Evolutionary conservation across 306 rosid species (phyloP), one percentile per base, ranked within the genome.

Genomic region (Luffa acutangula): DNA sequence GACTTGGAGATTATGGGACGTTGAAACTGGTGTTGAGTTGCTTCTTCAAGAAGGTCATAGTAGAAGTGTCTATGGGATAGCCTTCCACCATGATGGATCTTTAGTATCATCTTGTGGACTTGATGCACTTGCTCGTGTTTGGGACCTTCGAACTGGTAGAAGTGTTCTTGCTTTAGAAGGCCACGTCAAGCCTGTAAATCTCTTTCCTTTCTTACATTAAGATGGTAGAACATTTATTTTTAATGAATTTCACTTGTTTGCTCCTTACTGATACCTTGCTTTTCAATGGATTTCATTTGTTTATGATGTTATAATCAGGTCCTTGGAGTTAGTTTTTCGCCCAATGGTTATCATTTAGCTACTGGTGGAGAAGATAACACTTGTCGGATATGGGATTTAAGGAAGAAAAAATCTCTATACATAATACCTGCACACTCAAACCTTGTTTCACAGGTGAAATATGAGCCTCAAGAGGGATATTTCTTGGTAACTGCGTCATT

Each of bases 1-100:
- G 87, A 95, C 97, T 17, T 95, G 99, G 99, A 91, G 99, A 83
- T 84, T 95, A 78, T 95, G 99, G 99, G 97, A 95, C 69, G 54
- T 93, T 67, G 95, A 93, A 63, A 89, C 91, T 57, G 94, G 97
- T 53, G 94, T 82, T 70, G 99, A 95, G 84, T 84, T 95, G 90
- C 97, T 91, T 82, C 97, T 93, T 81, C 99, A 95, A 84, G 97
- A 95, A 88, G 97, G 99, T 49, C 99, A 95, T 73, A 93, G 97
- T 84, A 89, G 97, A 85, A 87, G 94, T 81, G 88, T 95, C 60
- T 93, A 90, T 76, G 93, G 90, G 46, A 87, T 95, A 79, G 92
- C 83, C 65, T 95, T 95, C 82, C 97, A 95, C 82, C 84, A 67
- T 21, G 99, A 95, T 84, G 99, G 99, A 83, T 95, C 99, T 10